These are phyloP conservation scores for Neurospora sp. DNA, from an alignment of 495 filamentous ascomycete genomes.

Conservation along the genomic window DNA sequence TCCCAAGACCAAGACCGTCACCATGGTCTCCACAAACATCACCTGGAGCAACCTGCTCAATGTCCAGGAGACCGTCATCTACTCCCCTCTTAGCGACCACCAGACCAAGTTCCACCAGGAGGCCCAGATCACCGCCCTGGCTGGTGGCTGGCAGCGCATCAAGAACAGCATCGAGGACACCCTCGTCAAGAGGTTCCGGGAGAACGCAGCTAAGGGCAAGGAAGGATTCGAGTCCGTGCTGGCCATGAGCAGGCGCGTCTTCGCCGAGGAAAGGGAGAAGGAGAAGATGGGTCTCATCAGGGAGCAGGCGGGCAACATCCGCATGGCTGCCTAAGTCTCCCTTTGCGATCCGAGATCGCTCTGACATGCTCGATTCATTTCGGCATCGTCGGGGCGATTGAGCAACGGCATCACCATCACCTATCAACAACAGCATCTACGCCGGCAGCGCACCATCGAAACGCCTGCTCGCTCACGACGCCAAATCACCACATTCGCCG, in stretches of 20 bases:
- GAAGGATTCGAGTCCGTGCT: slow-evolving; percentile 93
- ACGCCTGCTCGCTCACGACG: background rate
- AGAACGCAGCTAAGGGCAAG: slow-evolving; percentile 80
- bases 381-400: background rate
- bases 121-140: slow-evolving; percentile 85
- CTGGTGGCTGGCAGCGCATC: slow-evolving; percentile 92
- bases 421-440: background rate
- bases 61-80: slow-evolving; percentile 83
- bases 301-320: slow-evolving; percentile 21
- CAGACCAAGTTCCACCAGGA: slow-evolving; percentile 77
- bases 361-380: background rate
- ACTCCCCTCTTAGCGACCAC: slow-evolving; percentile 52
- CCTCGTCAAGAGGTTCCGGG: slow-evolving; percentile 74
- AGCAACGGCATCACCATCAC: background rate
- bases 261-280: slow-evolving; percentile 66
- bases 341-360: background rate
- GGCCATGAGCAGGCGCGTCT: slow-evolving; percentile 86
- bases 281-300: slow-evolving; percentile 21
- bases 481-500: background rate
- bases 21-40: slow-evolving; percentile 87
- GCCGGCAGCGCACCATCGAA: background rate
- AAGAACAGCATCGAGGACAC: slow-evolving; percentile 90
- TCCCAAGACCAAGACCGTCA: slow-evolving; percentile 68
- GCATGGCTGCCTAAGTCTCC: slow-evolving; percentile 8
- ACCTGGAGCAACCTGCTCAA: slow-evolving; percentile 79